These are phyloP conservation scores for Venturiaceae sp. DNA, from an alignment of 2,329 filamentous ascomycete species.

Conservation along the genomic window DNA sequence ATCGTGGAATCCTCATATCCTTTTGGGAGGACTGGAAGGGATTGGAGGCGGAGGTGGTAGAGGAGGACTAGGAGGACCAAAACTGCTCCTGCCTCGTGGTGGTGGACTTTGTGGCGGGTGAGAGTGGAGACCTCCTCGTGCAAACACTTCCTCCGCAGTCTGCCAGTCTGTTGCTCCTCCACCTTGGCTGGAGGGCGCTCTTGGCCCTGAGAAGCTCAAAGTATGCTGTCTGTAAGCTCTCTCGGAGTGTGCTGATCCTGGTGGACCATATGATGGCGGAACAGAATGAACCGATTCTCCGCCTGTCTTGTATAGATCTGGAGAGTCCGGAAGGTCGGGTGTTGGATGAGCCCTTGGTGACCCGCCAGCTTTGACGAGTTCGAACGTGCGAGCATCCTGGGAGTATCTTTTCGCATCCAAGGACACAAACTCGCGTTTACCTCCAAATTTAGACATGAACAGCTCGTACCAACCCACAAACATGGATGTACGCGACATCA, in stretches of 20 bases:
- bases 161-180: background rate
- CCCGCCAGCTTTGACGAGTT: constrained; percentile 22
- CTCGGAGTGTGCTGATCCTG: constrained; percentile 17
- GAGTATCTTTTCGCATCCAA: constrained; percentile 55
- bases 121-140: constrained; percentile 28
- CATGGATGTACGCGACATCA: constrained; percentile 80
- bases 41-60: background rate
- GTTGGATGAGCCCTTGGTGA: background rate
- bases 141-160: constrained; percentile 25
- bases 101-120: constrained; percentile 20
- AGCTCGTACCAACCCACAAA: constrained; percentile 72
- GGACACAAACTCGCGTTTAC: constrained; percentile 76
- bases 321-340: background rate
- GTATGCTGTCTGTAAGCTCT: constrained; percentile 27
- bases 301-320: constrained; percentile 14
- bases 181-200: constrained; percentile 19
- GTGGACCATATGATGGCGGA: background rate
- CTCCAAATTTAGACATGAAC: constrained; percentile 35
- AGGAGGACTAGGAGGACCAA: background rate
- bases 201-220: constrained; percentile 31
- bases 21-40: background rate
- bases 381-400: constrained; percentile 18
- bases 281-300: constrained; percentile 3
- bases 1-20: background rate
- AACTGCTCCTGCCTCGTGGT: background rate